Evolutionary conservation across 2,329 filamentous ascomycete genomes (phyloP).

Genomic region (Trichophyton schoenleinii): DNA sequence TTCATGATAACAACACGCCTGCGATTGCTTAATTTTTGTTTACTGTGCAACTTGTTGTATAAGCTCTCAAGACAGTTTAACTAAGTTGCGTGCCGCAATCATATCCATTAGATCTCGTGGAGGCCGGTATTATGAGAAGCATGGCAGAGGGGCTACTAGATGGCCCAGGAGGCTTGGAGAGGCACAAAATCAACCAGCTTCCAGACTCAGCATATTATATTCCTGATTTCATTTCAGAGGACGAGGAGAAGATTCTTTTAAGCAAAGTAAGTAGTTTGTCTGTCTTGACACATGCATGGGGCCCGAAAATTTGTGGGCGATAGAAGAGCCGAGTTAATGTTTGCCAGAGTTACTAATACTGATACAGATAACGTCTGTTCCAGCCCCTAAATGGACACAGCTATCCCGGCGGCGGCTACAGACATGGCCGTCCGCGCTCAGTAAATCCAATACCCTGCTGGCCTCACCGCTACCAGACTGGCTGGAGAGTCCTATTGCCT

Average conservation of each 20-base stretch:
- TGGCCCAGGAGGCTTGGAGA: conserved; percentile 8
- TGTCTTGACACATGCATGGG: neutral
- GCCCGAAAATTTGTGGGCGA: too few relatives aligned
- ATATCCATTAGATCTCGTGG: too few relatives aligned
- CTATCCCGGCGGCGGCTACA: conserved; percentile 83
- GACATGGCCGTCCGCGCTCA: conserved; percentile 75
- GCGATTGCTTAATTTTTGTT: too few relatives aligned
- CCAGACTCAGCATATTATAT: conserved; percentile 61
- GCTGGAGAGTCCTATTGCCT: conserved; percentile 57
- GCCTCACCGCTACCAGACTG: conserved; percentile 59
- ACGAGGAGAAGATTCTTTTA: conserved; percentile 61
- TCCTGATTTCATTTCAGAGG: conserved; percentile 63
- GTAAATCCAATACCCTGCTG: conserved; percentile 60
- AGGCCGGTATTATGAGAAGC: too few relatives aligned
- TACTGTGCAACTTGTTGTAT: too few relatives aligned
- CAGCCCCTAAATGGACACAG: conserved; percentile 70
- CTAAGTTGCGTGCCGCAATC: neutral
- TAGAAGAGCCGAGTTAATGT: too few relatives aligned
- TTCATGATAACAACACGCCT: too few relatives aligned
- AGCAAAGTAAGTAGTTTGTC: conserved; percentile 46
- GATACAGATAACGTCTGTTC: conserved; percentile 43
- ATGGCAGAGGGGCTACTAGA: neutral
- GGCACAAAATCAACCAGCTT: conserved; percentile 22
- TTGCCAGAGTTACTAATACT: too few relatives aligned
- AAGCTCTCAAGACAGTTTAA: too few relatives aligned